These are phyloP conservation scores for Amphibolis antarctica DNA, from an alignment of 106 monocot genomes.

Conservation along the genomic window DNA sequence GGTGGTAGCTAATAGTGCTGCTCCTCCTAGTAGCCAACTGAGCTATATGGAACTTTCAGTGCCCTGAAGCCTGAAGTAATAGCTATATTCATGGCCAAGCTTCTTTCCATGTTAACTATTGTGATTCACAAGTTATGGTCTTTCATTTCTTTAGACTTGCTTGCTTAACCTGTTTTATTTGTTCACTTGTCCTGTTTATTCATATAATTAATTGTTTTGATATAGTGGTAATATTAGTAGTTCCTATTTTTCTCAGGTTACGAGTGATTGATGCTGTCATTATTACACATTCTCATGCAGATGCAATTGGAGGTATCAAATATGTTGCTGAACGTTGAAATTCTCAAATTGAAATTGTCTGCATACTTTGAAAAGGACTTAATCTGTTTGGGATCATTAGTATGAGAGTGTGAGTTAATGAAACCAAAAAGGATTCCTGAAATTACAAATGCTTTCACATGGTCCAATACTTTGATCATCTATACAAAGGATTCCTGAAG, in stretches of 20 bases:
- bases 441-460: no score
- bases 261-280: constrained; percentile 80
- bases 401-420: no score
- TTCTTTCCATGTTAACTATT: no score
- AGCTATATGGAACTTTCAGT: no score
- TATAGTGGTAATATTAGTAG: background rate
- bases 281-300: constrained; percentile 98
- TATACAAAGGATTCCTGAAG: no score
- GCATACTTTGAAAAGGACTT: background rate
- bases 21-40: no score
- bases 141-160: background rate
- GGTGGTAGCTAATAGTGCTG: no score
- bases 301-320: constrained; percentile 95
- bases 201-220: background rate
- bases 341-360: background rate
- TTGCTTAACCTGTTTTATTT: background rate
- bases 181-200: background rate
- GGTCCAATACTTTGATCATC: no score
- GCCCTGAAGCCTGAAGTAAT: no score
- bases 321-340: background rate
- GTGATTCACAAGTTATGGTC: background rate
- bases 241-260: constrained; percentile 40
- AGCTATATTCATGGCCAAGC: background rate
- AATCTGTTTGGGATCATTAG: background rate
- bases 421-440: no score